These are phyloP conservation scores for Astrephomene gubernaculifera DNA, from an alignment of 139 green algal genomes.

Conservation along the genomic window DNA sequence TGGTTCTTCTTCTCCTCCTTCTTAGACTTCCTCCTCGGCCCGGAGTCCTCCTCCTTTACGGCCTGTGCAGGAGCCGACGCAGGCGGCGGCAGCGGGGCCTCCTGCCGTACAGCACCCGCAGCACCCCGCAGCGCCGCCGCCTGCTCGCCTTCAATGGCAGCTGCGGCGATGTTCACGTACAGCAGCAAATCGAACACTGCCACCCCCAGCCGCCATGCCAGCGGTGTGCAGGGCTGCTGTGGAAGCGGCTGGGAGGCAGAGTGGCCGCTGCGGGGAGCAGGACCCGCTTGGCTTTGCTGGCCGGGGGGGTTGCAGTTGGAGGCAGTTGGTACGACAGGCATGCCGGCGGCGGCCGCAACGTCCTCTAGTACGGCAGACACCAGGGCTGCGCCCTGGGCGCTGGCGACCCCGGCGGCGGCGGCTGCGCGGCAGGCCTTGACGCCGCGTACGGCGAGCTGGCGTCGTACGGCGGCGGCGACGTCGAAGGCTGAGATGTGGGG, in stretches of 20 bases:
- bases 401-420: background rate
- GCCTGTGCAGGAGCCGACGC: background rate
- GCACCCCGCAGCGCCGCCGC: conserved; percentile 3
- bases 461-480: conserved; percentile 21
- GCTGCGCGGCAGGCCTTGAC: background rate
- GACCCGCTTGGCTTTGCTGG: background rate
- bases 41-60: background rate
- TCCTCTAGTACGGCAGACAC: background rate
- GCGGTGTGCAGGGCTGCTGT: background rate
- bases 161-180: conserved; percentile 19
- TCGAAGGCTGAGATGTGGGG: conserved; percentile 8
- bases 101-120: background rate
- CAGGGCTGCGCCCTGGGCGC: background rate
- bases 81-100: background rate
- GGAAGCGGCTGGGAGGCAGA: background rate
- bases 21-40: background rate
- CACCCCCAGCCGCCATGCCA: conserved; percentile 10
- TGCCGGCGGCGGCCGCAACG: background rate
- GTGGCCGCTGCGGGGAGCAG: background rate
- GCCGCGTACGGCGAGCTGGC: background rate
- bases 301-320: too few relatives aligned
- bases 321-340: background rate
- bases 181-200: background rate
- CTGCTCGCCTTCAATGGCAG: conserved; percentile 9
- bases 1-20: too few relatives aligned